phyloP scores from a whole-genome alignment of 306 rosid species.

The Acacia confusa region DNA sequence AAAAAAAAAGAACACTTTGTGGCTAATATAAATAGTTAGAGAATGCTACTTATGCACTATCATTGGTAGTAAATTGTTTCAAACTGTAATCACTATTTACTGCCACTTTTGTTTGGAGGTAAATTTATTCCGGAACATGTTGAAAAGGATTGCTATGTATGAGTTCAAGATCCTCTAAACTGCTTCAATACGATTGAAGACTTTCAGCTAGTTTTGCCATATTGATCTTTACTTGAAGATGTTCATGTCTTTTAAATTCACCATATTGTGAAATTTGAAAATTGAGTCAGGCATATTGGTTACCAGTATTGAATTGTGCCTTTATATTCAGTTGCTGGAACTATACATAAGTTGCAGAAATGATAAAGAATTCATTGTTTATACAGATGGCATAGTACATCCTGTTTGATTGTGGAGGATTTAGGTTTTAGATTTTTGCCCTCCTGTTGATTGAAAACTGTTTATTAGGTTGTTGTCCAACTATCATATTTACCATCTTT shows the following conservation, averaged over 20 bases:
- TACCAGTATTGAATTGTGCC: not conserved
- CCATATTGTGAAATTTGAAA: constrained; percentile 19
- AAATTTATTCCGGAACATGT: constrained; percentile 22
- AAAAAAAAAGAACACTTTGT: not conserved
- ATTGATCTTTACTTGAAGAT: constrained; percentile 21
- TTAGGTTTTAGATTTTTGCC: constrained; percentile 10
- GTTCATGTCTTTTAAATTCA: not conserved
- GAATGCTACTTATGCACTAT: not conserved
- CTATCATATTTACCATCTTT: not conserved
- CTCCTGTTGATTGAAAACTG: constrained; percentile 13
- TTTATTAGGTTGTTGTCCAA: constrained; percentile 7
- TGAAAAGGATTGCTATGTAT: constrained; percentile 25
- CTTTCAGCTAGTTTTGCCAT: not conserved
- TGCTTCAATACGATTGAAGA: not conserved
- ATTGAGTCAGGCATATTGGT: not conserved
- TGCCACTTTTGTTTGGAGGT: not conserved
- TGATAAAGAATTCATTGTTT: constrained; percentile 11
- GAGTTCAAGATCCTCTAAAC: not conserved
- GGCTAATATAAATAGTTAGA: not conserved
- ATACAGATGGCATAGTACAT: not conserved
- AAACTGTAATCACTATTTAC: not conserved
- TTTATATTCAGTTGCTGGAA: constrained; percentile 10
- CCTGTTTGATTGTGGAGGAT: constrained; percentile 11
- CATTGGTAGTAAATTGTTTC: not conserved
- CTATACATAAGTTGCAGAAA: constrained; percentile 16